A percentile compares a stretch with the other conserved stretches of the same genome.
These are phyloP conservation scores for Massarina eburnea DNA, from an alignment of 2,329 filamentous ascomycete genomes.

Conservation along the genomic window DNA sequence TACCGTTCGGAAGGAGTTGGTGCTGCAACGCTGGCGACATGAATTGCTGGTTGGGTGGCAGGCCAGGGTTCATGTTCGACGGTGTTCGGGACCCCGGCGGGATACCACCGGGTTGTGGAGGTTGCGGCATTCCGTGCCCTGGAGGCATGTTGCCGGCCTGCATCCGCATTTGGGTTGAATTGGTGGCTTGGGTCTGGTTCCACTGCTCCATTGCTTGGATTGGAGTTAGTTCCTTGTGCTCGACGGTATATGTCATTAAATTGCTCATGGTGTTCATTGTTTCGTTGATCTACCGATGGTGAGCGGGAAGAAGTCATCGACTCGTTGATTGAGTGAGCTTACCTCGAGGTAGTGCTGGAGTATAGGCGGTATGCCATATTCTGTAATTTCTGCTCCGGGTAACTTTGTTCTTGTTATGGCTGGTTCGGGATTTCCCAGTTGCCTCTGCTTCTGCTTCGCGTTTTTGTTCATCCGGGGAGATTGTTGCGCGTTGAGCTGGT, in stretches of 20 bases:
- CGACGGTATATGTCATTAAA: slow-evolving; percentile 59
- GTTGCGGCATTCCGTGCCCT: slow-evolving; percentile 31
- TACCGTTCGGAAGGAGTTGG: slow-evolving; percentile 52
- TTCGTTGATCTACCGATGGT: slow-evolving; percentile 58
- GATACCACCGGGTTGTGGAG: slow-evolving; percentile 21
- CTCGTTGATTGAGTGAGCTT: slow-evolving; percentile 23
- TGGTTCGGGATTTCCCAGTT: slow-evolving; percentile 37
- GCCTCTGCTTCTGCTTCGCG: slow-evolving; percentile 51
- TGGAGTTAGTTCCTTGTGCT: slow-evolving; percentile 55
- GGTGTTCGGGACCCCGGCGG: slow-evolving; percentile 35
- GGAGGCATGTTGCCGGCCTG: slow-evolving; percentile 24
- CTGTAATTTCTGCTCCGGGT: slow-evolving; percentile 49
- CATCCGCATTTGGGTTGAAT: slow-evolving; percentile 23
- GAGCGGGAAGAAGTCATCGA: slow-evolving; percentile 8
- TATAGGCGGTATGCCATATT: slow-evolving; percentile 58
- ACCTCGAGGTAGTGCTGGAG: slow-evolving; percentile 67
- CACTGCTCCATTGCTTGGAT: slow-evolving; percentile 58
- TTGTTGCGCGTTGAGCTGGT: slow-evolving; percentile 53
- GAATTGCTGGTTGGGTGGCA: slow-evolving; percentile 46
- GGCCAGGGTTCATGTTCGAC: slow-evolving; percentile 30
- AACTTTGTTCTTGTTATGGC: slow-evolving; percentile 49
- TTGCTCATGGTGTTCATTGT: slow-evolving; percentile 66
- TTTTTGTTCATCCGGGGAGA: slow-evolving; percentile 60
- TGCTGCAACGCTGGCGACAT: slow-evolving; percentile 61
- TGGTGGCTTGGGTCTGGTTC: slow-evolving; percentile 47